Percentiles rank a stretch among this genome's conserved stretches.
These are phyloP conservation scores for Petasospora fabianii DNA, from an alignment of 1,139 yeast species.

Conservation along the genomic window DNA sequence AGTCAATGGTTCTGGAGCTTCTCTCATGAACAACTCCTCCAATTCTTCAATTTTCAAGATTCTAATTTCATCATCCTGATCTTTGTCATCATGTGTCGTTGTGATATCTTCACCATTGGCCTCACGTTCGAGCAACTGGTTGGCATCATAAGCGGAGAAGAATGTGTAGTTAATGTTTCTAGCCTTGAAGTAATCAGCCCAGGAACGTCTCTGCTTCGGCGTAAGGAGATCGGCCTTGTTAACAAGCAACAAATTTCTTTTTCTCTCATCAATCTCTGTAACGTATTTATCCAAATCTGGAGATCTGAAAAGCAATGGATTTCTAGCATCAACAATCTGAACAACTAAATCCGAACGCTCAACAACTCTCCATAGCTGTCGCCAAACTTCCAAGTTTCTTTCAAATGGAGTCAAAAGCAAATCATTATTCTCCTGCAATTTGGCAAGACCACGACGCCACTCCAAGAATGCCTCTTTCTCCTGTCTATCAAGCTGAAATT, in stretches of 20 bases:
- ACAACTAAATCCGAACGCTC: conserved; percentile 93
- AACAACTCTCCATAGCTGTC: conserved; percentile 97
- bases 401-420: conserved; percentile 93
- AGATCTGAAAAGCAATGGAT: conserved; percentile 87
- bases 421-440: conserved; percentile 75
- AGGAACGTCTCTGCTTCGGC: conserved; percentile 65
- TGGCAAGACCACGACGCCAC: conserved; percentile 90
- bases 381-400: conserved; percentile 96
- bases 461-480: conserved; percentile 89
- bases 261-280: conserved; percentile 62
- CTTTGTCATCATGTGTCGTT: conserved; percentile 28
- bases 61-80: conserved; percentile 46
- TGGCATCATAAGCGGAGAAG: conserved; percentile 87
- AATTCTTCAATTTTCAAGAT: conserved; percentile 82
- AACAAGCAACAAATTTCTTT: conserved; percentile 76
- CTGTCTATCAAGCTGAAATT: conserved; percentile 74
- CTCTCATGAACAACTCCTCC: conserved; percentile 72
- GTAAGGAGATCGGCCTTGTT: conserved; percentile 93
- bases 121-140: conserved; percentile 61
- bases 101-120: conserved; percentile 35
- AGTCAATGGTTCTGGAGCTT: conserved; percentile 67
- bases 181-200: conserved; percentile 80
- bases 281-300: conserved; percentile 86
- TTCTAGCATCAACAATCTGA: conserved; percentile 97
- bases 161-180: conserved; percentile 80